Evolutionary conservation across 2,329 filamentous ascomycete genomes (phyloP), one percentile per base, ranked within the genome.

Genomic region (Cladosporium sp.): DNA sequence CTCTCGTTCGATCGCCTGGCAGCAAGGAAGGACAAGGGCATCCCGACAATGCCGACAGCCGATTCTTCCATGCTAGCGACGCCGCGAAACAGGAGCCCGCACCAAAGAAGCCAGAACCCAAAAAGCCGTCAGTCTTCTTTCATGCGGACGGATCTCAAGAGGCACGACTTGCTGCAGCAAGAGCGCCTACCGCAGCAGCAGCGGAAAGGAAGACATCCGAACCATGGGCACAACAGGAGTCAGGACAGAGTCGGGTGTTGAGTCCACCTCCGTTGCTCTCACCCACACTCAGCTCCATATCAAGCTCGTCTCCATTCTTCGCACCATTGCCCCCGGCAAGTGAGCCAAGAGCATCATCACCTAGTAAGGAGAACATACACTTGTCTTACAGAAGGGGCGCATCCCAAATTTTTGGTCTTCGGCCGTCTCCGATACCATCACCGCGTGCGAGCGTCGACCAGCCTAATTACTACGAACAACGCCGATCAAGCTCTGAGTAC

Each of bases 31-130:
- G 41, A n/a, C 46, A 52, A 13, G 43, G 42, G 18, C 16, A 48
- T 19, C 45, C 38, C 35, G 60, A 61, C 3, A 67, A 66, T 43
- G 63, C 64, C 35, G 70, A 71, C 16, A 71, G 85, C 49, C 92
- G 89, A 73, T 97, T 97, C 77, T 96, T 98, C 68, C 91, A 95
- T 67, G 93, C 91, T 28, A 89, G 84, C 67, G 89, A 95, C 61
- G 86, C 80, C 37, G 54, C 67, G 62, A 48, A 62, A 64, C 46
- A 63, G 53, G 55, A 64, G 44, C 50, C 59, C 19, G 52, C 57
- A 46, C 56, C 64, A 13, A 68, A 68, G 54, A 68, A 68, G 54
- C 67, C 67, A 37, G 66, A 58, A 55, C 57, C 59, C 19, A 74
- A 71, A 67, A 80, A 77, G 59, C 66, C 70, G 35, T 66, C 74